A percentile compares a stretch with the other conserved stretches of the same genome.
Conservation (phyloP, 202 grass and related monocot species). For the Setaria italica region DNA sequence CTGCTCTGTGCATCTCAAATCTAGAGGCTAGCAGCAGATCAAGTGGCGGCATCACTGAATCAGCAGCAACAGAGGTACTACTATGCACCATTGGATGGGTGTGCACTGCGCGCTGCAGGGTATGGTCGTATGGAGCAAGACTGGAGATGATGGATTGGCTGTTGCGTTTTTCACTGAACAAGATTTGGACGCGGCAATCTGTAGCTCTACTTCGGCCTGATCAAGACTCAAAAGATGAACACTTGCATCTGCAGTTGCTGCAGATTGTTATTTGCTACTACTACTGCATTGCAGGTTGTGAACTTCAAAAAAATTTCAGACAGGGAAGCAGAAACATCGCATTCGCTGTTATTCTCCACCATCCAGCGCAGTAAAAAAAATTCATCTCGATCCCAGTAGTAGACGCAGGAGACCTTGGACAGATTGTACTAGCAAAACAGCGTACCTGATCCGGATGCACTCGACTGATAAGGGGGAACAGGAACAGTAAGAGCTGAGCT, state of each 20-base stretch:
- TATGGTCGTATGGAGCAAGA: background rate
- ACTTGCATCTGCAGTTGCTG: background rate
- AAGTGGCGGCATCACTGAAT: background rate
- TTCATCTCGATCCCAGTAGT: background rate
- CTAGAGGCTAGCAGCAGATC: background rate
- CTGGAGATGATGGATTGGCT: background rate
- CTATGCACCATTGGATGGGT: too few species aligned
- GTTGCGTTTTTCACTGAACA: background rate
- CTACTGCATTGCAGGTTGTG: background rate
- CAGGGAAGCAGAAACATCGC: background rate
- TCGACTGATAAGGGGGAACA: background rate
- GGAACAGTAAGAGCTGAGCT: slow-evolving; percentile 14
- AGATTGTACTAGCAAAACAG: background rate
- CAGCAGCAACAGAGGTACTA: background rate
- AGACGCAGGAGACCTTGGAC: background rate
- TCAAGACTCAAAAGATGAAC: background rate
- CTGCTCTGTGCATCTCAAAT: background rate
- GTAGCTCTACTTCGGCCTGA: background rate
- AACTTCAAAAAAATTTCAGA: background rate
- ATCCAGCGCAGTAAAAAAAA: background rate
- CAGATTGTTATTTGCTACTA: background rate
- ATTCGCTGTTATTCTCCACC: background rate
- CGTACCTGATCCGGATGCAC: background rate
- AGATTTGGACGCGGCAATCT: background rate
- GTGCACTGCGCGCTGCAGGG: background rate